phyloP scores from a whole-genome alignment of 73 alveolate species.

The Tetrahymena thermophila region DNA sequence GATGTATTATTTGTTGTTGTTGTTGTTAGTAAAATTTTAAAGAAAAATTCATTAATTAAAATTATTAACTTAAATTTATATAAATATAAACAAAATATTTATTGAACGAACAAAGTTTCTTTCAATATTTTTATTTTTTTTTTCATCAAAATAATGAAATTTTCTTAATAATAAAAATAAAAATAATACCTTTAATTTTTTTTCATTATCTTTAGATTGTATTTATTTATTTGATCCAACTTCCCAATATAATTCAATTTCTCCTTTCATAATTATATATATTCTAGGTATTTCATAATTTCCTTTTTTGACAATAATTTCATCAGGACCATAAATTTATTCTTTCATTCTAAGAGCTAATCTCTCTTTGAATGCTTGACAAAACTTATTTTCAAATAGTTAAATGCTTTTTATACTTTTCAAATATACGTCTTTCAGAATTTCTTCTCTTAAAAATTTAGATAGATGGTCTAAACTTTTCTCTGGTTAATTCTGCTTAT shows the following conservation, averaged over 20 bases:
- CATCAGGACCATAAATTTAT: neutral
- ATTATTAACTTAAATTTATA: too few species aligned
- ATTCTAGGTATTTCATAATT: neutral
- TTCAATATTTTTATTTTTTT: too few species aligned
- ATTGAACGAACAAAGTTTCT: too few species aligned
- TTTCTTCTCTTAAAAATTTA: neutral
- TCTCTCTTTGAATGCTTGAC: neutral
- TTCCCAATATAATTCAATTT: neutral
- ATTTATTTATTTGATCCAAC: neutral
- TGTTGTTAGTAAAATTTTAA: neutral
- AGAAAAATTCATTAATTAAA: neutral
- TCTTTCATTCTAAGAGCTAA: neutral
- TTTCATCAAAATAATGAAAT: too few species aligned
- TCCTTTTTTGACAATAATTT: neutral
- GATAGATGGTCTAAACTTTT: neutral
- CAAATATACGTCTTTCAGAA: neutral
- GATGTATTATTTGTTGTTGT: too few species aligned
- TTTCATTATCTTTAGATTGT: neutral
- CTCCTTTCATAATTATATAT: neutral
- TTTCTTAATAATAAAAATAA: too few species aligned
- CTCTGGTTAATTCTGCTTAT: neutral
- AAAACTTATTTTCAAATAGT: neutral
- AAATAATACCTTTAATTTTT: neutral
- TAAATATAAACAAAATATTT: too few species aligned
- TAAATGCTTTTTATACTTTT: neutral